Percentiles rank a stretch among this genome's conserved stretches.
Evolutionary conservation across 768 basidiomycete species (phyloP).

Genomic region (Macrolepiota albuminosa): DNA sequence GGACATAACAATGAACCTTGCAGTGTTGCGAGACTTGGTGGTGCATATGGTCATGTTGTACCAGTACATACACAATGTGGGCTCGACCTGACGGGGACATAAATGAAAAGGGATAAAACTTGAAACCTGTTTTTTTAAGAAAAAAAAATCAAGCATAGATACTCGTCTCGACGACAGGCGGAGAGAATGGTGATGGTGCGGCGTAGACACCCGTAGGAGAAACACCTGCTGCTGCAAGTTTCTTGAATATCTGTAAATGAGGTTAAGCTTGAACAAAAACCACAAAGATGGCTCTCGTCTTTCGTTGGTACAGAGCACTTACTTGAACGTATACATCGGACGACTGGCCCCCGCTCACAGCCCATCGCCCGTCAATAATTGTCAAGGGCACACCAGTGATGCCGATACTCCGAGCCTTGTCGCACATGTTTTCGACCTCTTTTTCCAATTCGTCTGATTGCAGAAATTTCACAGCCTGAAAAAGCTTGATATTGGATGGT

Average conservation of each 20-base stretch:
- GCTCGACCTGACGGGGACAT: not conserved
- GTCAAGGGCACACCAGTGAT: conserved; percentile 79
- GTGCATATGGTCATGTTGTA: conserved; percentile 5
- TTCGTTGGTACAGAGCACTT: conserved; percentile 12
- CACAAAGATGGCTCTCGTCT: not conserved
- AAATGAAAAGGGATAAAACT: not conserved
- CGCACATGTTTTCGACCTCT: conserved; percentile 60
- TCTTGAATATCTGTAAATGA: conserved; percentile 39
- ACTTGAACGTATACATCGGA: conserved; percentile 70
- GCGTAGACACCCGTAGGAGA: conserved; percentile 24
- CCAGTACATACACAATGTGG: not conserved
- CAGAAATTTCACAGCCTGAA: conserved; percentile 60
- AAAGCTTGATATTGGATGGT: not conserved
- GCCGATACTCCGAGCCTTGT: conserved; percentile 58
- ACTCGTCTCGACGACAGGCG: conserved; percentile 27
- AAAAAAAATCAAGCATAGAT: conserved; percentile 10
- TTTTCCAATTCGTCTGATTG: conserved; percentile 58
- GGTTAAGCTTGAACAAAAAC: not conserved
- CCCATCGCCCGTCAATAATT: conserved; percentile 76
- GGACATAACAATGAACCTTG: not conserved
- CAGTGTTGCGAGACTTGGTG: not conserved
- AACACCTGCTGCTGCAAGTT: conserved; percentile 37
- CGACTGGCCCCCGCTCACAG: conserved; percentile 68
- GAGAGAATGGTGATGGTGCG: conserved; percentile 29
- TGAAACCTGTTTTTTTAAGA: not conserved